Percentiles rank a stretch among this genome's conserved stretches.
phyloP scores from a whole-genome alignment of 345 rosid genomes.

The Citrus inodora region DNA sequence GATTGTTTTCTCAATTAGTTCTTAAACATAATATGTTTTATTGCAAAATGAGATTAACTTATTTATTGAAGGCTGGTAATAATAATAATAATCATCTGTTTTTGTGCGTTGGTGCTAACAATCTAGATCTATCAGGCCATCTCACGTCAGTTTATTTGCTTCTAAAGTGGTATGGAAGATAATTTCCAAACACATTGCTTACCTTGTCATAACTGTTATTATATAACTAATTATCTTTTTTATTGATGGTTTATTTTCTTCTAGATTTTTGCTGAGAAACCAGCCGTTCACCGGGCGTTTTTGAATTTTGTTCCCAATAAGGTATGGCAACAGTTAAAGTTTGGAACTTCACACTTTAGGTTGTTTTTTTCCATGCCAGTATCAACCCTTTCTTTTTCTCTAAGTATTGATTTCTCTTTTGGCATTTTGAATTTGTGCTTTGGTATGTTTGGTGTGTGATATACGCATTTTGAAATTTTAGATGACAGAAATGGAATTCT shows the following conservation, averaged over 20 bases:
- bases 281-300: conserved; percentile 88
- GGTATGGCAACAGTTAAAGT: conserved; percentile 45
- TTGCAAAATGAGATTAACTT: background rate
- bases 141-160: background rate
- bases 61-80: background rate
- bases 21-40: background rate
- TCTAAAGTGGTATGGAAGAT: background rate
- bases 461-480: conserved; percentile 21
- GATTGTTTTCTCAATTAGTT: background rate
- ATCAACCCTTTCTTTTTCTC: background rate
- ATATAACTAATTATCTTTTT: conserved; percentile 7
- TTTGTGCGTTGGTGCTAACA: background rate
- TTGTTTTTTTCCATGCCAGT: conserved; percentile 7
- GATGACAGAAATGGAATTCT: conserved; percentile 92
- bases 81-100: background rate
- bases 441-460: conserved; percentile 13
- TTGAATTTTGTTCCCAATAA: conserved; percentile 77
- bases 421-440: background rate
- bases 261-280: conserved; percentile 97
- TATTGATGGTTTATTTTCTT: conserved; percentile 12
- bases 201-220: background rate
- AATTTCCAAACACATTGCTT: background rate
- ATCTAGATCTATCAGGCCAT: background rate
- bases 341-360: background rate
- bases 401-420: background rate